Conservation (phyloP, 192 early-diverging fungal species). For the Backusella tarrabulga region DNA sequence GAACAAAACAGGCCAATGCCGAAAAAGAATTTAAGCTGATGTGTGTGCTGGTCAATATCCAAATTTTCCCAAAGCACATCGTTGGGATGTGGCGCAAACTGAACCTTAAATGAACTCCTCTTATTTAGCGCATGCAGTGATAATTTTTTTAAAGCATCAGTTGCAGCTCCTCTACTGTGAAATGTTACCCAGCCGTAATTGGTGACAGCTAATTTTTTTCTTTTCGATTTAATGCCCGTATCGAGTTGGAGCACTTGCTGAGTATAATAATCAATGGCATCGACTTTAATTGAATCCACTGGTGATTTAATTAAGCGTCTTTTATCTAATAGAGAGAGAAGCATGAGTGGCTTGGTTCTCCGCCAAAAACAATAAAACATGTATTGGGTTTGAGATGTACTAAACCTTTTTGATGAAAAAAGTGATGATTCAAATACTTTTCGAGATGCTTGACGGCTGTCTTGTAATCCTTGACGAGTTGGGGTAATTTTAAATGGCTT, state of each 20-base stretch:
- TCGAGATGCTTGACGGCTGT: neutral
- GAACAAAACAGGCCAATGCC: conserved; percentile 48
- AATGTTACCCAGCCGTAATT: conserved; percentile 13
- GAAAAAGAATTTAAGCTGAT: conserved; percentile 40
- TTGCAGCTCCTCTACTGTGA: neutral
- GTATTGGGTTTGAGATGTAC: neutral
- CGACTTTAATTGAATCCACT: conserved; percentile 46
- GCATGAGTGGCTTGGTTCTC: neutral
- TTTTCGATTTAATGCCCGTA: conserved; percentile 37
- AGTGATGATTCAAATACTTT: neutral
- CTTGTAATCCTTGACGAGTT: neutral
- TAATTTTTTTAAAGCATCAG: conserved; percentile 2
- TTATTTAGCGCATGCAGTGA: neutral
- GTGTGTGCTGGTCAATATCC: conserved; percentile 45
- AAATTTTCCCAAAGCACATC: conserved; percentile 79
- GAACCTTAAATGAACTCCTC: conserved; percentile 2
- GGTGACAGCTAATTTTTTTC: conserved; percentile 24
- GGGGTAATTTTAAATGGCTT: neutral
- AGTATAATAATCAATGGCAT: conserved; percentile 74
- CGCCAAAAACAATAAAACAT: neutral
- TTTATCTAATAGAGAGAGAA: conserved; percentile 20
- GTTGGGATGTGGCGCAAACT: conserved; percentile 61
- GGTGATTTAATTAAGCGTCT: conserved; percentile 19
- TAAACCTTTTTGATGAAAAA: conserved; percentile 3
- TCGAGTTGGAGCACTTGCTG: conserved; percentile 38